Evolutionary conservation across 2,329 filamentous ascomycete species (phyloP).

Genomic region (Monosporascus sp.): DNA sequence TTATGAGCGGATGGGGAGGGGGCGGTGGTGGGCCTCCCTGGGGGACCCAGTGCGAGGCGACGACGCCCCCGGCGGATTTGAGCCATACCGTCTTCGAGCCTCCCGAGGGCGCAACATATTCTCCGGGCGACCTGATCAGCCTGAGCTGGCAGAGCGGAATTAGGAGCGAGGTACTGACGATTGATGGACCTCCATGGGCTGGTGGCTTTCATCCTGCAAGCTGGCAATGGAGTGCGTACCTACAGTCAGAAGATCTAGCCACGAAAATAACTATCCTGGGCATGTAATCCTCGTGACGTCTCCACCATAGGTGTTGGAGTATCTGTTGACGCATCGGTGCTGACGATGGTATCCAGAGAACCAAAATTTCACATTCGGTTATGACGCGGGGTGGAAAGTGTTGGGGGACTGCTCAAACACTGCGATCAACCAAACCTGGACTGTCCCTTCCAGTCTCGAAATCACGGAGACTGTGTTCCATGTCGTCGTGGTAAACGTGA

Average conservation of each 20-base stretch:
- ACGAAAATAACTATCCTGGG: background rate
- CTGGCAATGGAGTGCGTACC: background rate
- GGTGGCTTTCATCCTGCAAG: background rate
- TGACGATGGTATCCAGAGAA: background rate
- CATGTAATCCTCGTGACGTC: background rate
- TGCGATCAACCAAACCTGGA: background rate
- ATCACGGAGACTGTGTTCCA: background rate
- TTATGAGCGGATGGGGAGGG: background rate
- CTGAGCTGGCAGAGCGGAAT: background rate
- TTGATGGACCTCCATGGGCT: background rate
- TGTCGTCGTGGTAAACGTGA: background rate
- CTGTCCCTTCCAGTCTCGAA: background rate
- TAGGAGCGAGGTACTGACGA: background rate
- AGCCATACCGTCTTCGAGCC: background rate
- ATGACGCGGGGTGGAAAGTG: background rate
- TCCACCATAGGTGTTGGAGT: too few relatives aligned
- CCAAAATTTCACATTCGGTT: background rate
- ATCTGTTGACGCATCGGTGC: background rate
- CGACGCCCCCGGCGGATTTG: background rate
- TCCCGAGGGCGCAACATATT: background rate
- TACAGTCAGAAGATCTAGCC: background rate
- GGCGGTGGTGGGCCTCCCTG: background rate
- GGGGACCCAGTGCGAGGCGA: background rate
- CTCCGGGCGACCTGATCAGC: background rate
- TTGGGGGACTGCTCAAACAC: background rate